Evolutionary conservation across 768 basidiomycete species (phyloP).

Genomic region (Boletus eberwhitei): DNA sequence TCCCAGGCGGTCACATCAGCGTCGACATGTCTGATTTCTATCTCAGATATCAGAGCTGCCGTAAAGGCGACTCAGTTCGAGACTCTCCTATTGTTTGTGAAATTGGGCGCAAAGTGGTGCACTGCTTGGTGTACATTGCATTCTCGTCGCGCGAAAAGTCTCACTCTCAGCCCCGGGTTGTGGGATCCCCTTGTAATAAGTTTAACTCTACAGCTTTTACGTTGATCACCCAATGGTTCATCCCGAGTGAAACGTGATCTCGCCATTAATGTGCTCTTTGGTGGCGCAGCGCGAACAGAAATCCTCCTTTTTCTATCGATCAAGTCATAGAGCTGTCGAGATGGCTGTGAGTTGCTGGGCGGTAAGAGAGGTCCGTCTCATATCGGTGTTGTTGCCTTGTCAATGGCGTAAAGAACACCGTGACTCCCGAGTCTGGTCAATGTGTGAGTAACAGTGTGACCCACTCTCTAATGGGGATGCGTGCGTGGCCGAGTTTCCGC

Average conservation of each 20-base stretch:
- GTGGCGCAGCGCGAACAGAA: background rate
- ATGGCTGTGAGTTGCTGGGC: background rate
- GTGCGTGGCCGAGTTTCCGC: background rate
- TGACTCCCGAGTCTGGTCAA: background rate
- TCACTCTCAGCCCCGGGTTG: background rate
- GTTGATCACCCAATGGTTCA: background rate
- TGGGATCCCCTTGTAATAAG: background rate
- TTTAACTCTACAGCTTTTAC: background rate
- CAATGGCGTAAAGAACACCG: slow-evolving; percentile 3
- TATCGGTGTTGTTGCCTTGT: background rate
- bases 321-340: background rate
- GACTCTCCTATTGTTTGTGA: background rate
- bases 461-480: background rate
- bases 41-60: background rate
- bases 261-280: background rate
- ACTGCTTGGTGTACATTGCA: background rate
- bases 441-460: too few species aligned
- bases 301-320: background rate
- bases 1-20: background rate
- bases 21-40: background rate
- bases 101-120: background rate
- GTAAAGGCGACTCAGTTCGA: background rate
- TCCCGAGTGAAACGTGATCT: background rate
- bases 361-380: background rate
- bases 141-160: background rate